Evolutionary conservation across 208 protist genomes (phyloP).

Genomic region (Strigomonas culicis): DNA sequence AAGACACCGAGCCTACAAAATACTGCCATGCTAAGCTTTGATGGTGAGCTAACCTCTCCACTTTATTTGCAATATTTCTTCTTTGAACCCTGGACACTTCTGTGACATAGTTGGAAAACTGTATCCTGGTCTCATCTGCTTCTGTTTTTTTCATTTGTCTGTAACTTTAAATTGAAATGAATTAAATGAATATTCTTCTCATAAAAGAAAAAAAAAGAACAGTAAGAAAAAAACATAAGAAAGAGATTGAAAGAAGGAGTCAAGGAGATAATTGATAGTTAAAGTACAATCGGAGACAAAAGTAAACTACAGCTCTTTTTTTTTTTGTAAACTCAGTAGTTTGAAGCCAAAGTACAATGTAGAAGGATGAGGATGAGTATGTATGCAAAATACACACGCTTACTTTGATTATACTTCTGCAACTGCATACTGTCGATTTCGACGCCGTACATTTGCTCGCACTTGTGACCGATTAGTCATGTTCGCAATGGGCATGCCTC

Average conservation of each 20-base stretch:
- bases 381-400: not conserved
- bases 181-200: not conserved
- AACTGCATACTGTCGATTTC: constrained; percentile 30
- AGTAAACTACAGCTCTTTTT: not conserved
- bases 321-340: not conserved
- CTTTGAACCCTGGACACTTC: constrained; percentile 78
- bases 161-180: not conserved
- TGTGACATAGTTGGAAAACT: constrained; percentile 70
- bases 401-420: constrained; percentile 22
- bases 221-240: not conserved
- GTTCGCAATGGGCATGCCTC: constrained; percentile 28
- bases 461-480: constrained; percentile 32
- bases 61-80: constrained; percentile 58
- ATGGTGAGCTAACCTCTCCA: constrained; percentile 69
- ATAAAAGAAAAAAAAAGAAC: not conserved
- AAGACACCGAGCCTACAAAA: constrained; percentile 69
- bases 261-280: too few species aligned
- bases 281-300: not conserved
- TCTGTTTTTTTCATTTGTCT: constrained; percentile 23
- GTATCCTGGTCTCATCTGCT: constrained; percentile 26
- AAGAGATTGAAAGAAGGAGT: not conserved
- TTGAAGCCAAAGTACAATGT: not conserved
- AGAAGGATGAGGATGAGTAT: not conserved
- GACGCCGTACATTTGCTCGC: constrained; percentile 28
- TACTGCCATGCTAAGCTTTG: constrained; percentile 75